Percentiles rank a stretch among this genome's conserved stretches.
These are phyloP conservation scores for Hypoxylon subgilvum DNA, from an alignment of 495 filamentous ascomycete genomes.

Conservation along the genomic window DNA sequence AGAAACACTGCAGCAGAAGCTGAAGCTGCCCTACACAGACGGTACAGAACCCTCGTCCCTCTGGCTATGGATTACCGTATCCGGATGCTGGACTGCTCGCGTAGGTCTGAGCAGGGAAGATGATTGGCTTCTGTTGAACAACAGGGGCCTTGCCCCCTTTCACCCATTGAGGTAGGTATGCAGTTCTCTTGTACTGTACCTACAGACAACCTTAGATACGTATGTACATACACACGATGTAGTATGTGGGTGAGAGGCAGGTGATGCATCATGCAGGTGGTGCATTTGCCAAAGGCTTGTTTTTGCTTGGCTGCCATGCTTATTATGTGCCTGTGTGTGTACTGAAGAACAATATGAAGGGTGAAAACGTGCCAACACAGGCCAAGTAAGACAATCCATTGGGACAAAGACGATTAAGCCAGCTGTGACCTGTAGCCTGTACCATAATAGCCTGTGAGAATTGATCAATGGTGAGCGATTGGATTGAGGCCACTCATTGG, in stretches of 20 bases:
- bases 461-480: no score
- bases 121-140: slow-evolving; percentile 13
- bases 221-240: background rate
- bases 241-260: background rate
- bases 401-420: slow-evolving; percentile 5
- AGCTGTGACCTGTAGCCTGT: no score
- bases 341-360: slow-evolving; percentile 2
- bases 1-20: no score
- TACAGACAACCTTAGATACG: no score
- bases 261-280: slow-evolving; percentile 26
- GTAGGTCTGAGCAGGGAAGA: background rate
- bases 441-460: no score
- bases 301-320: slow-evolving; percentile 33
- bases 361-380: no score
- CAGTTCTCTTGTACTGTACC: background rate
- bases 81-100: slow-evolving; percentile 11
- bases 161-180: background rate
- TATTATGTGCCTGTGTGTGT: no score
- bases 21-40: slow-evolving; percentile 19
- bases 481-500: no score
- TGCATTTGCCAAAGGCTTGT: slow-evolving; percentile 36
- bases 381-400: slow-evolving; percentile 12
- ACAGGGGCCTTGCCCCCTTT: slow-evolving; percentile 12
- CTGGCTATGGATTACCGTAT: slow-evolving; percentile 26
- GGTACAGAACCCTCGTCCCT: slow-evolving; percentile 10